Base-by-base conservation (phyloP, 345 rosid species). In the Reutealis trisperma region DNA sequence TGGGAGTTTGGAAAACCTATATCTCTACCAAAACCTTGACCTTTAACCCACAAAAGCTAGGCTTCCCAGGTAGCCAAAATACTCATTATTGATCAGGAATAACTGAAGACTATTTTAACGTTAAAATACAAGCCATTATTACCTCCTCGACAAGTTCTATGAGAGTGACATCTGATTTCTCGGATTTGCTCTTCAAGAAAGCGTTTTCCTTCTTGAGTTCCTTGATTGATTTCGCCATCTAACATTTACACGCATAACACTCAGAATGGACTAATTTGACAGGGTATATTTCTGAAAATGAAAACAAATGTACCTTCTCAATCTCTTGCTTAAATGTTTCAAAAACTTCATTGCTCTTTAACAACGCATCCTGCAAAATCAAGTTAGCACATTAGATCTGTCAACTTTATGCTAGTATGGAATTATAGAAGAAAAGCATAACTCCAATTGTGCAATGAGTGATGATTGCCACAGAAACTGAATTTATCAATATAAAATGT, bases 291-390 rank as follows among this genome's bases (percentile, higher is more conserved):
- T 24, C 19, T 34, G 45, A 54, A 51, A 62, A 54, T 67, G 30
- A 54, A 73, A 51, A 22, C 42, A 74, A 57, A 73, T 34, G 19
- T 76, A 95, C 98, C 96, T 89, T 90, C 74, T 95, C 99, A 75
- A 91, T 95, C 85, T 95, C 98, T 85, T 89, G 90, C 88, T 89
- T 93, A 83, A 93, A 93, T 82, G 97, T 93, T 83, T 89, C 97
- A 76, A 94, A 92, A 71, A 94, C 98, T 77, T 92, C 95, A 13
- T 94, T 94, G 88, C 98, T 94, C 89, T 94, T 90, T 79, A 86
- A 75, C 86, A 95, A 82, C 8, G 97, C 98, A n/a, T 89, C 99
- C 98, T 95, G 91, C 85, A 88, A 79, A 83, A 80, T 44, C 66
- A 68, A 3, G 44, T 16, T 24, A 49, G 42, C 15, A 54, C 24